These are phyloP conservation scores for Penicillium bovifimosum DNA, from an alignment of 495 filamentous ascomycete genomes.

Conservation along the genomic window DNA sequence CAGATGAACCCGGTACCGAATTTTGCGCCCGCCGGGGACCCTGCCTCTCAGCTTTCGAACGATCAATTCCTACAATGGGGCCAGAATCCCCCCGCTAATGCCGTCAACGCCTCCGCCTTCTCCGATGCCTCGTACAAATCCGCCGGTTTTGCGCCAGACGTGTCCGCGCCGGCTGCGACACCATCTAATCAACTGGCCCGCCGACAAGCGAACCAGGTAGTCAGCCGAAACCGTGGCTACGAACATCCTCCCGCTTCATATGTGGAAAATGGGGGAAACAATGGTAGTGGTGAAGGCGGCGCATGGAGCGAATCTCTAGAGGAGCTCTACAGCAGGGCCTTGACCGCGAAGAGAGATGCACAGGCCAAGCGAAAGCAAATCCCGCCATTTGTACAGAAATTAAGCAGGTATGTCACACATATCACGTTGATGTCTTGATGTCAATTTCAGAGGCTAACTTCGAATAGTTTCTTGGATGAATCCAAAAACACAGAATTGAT, in stretches of 20 bases:
- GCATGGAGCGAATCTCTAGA: slow-evolving; percentile 63
- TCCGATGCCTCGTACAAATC: slow-evolving; percentile 38
- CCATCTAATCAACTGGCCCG: slow-evolving; percentile 63
- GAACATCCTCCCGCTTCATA: slow-evolving; percentile 45
- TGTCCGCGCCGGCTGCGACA: slow-evolving; percentile 39
- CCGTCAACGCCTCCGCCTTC: slow-evolving; percentile 27
- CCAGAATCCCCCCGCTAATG: slow-evolving; percentile 35
- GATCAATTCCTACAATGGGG: slow-evolving; percentile 54
- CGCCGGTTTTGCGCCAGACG: slow-evolving; percentile 35
- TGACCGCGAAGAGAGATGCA: slow-evolving; percentile 73
- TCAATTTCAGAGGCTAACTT: slow-evolving; percentile 18
- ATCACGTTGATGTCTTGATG: not conserved
- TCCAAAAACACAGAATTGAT: slow-evolving; percentile 90
- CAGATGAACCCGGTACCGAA: slow-evolving; percentile 34
- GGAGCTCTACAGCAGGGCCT: slow-evolving; percentile 67
- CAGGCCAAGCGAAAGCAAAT: slow-evolving; percentile 88
- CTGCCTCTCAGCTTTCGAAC: slow-evolving; percentile 41
- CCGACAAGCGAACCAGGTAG: slow-evolving; percentile 45
- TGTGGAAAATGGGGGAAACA: slow-evolving; percentile 38
- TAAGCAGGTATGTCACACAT: slow-evolving; percentile 74
- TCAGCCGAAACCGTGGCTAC: slow-evolving; percentile 42
- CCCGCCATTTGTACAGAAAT: slow-evolving; percentile 95
- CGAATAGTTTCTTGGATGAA: slow-evolving; percentile 80
- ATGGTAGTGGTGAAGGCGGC: slow-evolving; percentile 38
- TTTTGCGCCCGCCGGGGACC: slow-evolving; percentile 25